Evolutionary conservation across 352 stramenopile species (phyloP).

Genomic region (Phytophthora idaei): DNA sequence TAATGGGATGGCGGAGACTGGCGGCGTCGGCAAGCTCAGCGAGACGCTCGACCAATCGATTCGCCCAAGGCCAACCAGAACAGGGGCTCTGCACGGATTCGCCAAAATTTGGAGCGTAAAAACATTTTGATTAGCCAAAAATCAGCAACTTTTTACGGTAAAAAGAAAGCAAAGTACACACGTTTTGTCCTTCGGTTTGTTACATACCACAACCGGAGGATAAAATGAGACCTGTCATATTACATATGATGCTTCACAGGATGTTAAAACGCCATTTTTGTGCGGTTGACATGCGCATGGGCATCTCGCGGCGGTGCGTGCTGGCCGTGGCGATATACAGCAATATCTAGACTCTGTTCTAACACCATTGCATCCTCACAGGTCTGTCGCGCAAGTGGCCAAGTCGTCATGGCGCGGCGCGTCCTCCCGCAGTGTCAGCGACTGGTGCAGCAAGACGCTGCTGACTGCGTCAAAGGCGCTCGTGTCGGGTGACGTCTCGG

Average conservation of each 20-base stretch:
- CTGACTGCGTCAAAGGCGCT: slow-evolving; percentile 60
- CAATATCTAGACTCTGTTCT: not conserved
- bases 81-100: not conserved
- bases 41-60: slow-evolving; percentile 82
- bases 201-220: not conserved
- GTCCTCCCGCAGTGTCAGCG: slow-evolving; percentile 37
- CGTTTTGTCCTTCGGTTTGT: not conserved
- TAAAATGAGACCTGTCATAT: not conserved
- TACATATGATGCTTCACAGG: not conserved
- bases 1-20: slow-evolving; percentile 67
- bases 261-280: slow-evolving; percentile 15
- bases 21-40: slow-evolving; percentile 19
- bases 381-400: slow-evolving; percentile 6
- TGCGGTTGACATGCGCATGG: slow-evolving; percentile 30
- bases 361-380: slow-evolving; percentile 4
- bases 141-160: slow-evolving; percentile 14
- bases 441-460: slow-evolving; percentile 72
- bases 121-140: slow-evolving; percentile 13
- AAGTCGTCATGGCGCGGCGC: slow-evolving; percentile 2
- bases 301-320: slow-evolving; percentile 23
- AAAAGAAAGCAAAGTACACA: not conserved
- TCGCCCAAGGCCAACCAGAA: slow-evolving; percentile 19
- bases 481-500: slow-evolving; percentile 48
- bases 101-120: not conserved
- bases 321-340: not conserved